Evolutionary conservation across 768 basidiomycete species (phyloP).

Genomic region (Leccinellum luteum): DNA sequence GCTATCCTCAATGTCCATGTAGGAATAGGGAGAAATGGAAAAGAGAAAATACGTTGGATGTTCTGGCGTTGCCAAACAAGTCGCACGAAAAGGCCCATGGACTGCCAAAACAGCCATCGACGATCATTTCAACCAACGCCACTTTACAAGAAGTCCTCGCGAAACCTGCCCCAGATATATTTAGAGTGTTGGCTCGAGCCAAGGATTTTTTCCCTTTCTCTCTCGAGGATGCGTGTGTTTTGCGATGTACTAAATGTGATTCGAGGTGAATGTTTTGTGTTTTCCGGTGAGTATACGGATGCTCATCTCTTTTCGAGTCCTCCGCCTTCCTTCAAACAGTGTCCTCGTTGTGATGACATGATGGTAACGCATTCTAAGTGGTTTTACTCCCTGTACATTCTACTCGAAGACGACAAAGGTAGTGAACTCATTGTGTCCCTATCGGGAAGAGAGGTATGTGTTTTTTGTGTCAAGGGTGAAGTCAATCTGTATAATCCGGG

Average conservation of each 20-base stretch:
- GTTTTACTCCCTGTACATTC: constrained; percentile 48
- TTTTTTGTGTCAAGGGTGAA: background rate
- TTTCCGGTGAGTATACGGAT: background rate
- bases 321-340: constrained; percentile 40
- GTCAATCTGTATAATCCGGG: background rate
- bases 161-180: constrained; percentile 34
- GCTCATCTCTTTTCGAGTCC: constrained; percentile 36
- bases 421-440: constrained; percentile 44
- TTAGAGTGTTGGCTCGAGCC: constrained; percentile 46
- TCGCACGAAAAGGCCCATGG: constrained; percentile 4
- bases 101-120: background rate
- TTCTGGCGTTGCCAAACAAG: background rate
- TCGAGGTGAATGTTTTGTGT: constrained; percentile 38
- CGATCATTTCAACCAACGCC: constrained; percentile 2
- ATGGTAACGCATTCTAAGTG: constrained; percentile 48
- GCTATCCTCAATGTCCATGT: background rate
- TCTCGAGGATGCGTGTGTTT: constrained; percentile 45
- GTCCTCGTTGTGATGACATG: constrained; percentile 52
- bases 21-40: constrained; percentile 37
- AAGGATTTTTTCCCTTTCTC: constrained; percentile 55
- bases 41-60: constrained; percentile 19
- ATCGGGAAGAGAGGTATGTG: constrained; percentile 44
- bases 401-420: constrained; percentile 49
- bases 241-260: constrained; percentile 53
- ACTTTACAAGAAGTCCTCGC: constrained; percentile 40